phyloP scores from a whole-genome alignment of 1,284 basidiomycete species.

The Naganishia liquefaciens region DNA sequence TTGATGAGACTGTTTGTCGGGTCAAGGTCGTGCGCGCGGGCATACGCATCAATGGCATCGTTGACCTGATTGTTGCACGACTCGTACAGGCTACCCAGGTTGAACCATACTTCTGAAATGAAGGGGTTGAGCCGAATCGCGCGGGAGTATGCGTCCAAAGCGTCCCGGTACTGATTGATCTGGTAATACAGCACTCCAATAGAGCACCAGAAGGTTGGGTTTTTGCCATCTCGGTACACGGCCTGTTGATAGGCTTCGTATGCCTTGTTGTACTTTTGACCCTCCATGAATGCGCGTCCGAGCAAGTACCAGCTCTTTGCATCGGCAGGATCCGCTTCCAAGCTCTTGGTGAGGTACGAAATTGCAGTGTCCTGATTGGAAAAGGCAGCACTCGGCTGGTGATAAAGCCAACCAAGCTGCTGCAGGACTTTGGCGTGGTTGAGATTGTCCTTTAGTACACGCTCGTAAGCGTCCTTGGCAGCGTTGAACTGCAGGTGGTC shows the following conservation, averaged over 20 bases:
- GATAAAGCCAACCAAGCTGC: conserved; percentile 96
- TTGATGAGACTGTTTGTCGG: conserved; percentile 75
- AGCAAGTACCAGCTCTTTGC: conserved; percentile 98
- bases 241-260: conserved; percentile 99
- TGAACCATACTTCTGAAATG: conserved; percentile 99
- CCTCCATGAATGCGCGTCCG: conserved; percentile 96
- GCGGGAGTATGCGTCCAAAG: conserved; percentile 95
- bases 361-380: conserved; percentile 94
- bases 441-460: conserved; percentile 91
- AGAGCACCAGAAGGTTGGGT: conserved; percentile 99
- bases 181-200: conserved; percentile 99
- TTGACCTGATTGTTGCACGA: conserved; percentile 99
- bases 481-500: conserved; percentile 66
- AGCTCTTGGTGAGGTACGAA: conserved; percentile 86
- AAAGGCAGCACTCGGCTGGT: conserved; percentile 90
- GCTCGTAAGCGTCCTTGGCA: conserved; percentile 94
- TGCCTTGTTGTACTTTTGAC: conserved; percentile 99
- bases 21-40: conserved; percentile 85
- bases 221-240: conserved; percentile 96
- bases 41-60: conserved; percentile 97
- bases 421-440: conserved; percentile 96
- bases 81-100: conserved; percentile 94
- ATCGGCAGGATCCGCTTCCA: conserved; percentile 94
- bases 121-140: conserved; percentile 98
- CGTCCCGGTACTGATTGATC: conserved; percentile 98